These are phyloP conservation scores for Rhododendron ovatum DNA, from an alignment of 148 eudicot species.

Conservation along the genomic window DNA sequence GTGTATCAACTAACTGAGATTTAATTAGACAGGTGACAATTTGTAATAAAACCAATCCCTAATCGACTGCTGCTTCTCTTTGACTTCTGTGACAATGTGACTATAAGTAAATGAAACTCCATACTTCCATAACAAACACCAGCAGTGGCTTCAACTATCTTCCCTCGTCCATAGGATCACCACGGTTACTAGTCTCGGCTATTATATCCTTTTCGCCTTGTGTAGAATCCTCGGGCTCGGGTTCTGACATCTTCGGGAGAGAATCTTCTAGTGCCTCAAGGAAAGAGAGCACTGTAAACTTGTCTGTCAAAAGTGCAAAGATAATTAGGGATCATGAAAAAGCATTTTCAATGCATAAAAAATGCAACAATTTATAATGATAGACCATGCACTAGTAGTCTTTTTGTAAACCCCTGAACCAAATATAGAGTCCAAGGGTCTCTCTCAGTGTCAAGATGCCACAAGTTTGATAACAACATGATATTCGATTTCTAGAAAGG, in stretches of 20 bases:
- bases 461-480: too few relatives aligned
- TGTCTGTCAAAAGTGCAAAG: conserved; percentile 43
- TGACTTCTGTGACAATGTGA: not conserved
- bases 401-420: too few relatives aligned
- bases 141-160: conserved; percentile 27
- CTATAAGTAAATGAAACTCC: conserved; percentile 2
- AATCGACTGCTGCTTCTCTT: not conserved
- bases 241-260: conserved; percentile 32
- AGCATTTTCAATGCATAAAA: not conserved
- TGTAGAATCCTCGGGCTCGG: conserved; percentile 24
- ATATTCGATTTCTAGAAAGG: not conserved
- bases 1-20: not conserved
- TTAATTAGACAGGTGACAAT: not conserved
- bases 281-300: conserved; percentile 85
- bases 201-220: conserved; percentile 23
- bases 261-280: conserved; percentile 99
- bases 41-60: not conserved
- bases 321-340: not conserved
- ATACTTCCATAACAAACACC: conserved; percentile 1
- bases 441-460: too few relatives aligned
- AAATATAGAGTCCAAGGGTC: too few relatives aligned
- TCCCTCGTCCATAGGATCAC: conserved; percentile 77
- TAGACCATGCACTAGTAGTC: too few relatives aligned
- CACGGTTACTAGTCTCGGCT: conserved; percentile 27
- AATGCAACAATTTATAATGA: not conserved